phyloP scores from a whole-genome alignment of 2,329 filamentous ascomycete species.

The Fusarium metavorans region DNA sequence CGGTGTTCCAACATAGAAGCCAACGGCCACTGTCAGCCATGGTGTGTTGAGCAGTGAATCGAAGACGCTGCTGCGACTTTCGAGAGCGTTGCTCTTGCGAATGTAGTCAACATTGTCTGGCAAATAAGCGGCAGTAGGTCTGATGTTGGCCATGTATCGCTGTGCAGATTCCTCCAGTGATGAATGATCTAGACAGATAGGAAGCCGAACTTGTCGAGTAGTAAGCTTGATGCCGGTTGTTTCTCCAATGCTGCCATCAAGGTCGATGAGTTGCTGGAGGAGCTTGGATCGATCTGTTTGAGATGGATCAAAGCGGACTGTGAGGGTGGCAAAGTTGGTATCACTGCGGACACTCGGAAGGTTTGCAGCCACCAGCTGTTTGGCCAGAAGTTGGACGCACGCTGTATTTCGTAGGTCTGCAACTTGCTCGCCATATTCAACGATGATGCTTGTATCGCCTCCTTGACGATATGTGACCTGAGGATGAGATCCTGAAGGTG shows the following conservation, averaged over 20 bases:
- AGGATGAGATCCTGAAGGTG: background rate
- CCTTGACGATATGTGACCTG: background rate
- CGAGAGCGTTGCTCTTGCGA: background rate
- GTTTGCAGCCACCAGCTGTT: background rate
- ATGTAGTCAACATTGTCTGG: background rate
- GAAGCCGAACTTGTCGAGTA: slow-evolving; percentile 45
- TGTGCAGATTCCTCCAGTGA: slow-evolving; percentile 49
- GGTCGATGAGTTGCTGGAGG: background rate
- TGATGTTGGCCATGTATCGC: background rate
- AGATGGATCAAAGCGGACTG: slow-evolving; percentile 32
- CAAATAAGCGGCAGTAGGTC: background rate
- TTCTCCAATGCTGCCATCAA: slow-evolving; percentile 4
- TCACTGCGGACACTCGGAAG: slow-evolving; percentile 21
- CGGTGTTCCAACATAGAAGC: slow-evolving; percentile 54
- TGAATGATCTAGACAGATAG: slow-evolving; percentile 48
- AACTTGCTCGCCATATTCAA: background rate
- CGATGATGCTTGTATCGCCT: background rate
- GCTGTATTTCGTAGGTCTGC: background rate
- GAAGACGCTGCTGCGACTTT: slow-evolving; percentile 47
- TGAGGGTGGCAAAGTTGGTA: slow-evolving; percentile 35
- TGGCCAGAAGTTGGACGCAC: background rate
- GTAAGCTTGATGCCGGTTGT: slow-evolving; percentile 29
- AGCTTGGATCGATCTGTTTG: slow-evolving; percentile 1
- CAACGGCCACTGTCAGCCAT: slow-evolving; percentile 47
- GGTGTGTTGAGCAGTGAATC: slow-evolving; percentile 48